Evolutionary conservation across 352 stramenopile species (phyloP).

Genomic region (Pythium grandisporangium): DNA sequence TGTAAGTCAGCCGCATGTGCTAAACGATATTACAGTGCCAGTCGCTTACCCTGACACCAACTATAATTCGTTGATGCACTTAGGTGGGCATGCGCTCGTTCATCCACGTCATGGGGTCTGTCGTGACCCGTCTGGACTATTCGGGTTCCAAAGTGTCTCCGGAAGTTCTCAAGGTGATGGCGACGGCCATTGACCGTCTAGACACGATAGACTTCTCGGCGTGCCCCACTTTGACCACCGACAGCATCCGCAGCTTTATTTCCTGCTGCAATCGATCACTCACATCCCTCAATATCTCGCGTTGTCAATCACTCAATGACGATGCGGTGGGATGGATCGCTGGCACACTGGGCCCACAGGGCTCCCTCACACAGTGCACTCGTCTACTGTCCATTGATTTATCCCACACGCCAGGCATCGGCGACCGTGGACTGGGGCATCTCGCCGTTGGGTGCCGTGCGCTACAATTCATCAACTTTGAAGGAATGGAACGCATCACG

Average conservation of each 20-base stretch:
- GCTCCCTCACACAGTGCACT: constrained; percentile 48
- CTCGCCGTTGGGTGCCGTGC: constrained; percentile 34
- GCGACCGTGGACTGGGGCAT: constrained; percentile 40
- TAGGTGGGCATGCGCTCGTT: constrained; percentile 70
- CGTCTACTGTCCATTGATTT: constrained; percentile 61
- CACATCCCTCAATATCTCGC: constrained; percentile 45
- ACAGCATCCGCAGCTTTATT: constrained; percentile 59
- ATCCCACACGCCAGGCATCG: constrained; percentile 45
- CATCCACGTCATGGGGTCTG: constrained; percentile 39
- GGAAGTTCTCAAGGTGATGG: constrained; percentile 61
- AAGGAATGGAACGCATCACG: constrained; percentile 48
- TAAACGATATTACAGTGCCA: not conserved
- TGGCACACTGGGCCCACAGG: constrained; percentile 49
- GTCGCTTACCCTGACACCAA: not conserved
- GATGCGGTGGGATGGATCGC: constrained; percentile 65
- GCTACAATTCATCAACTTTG: constrained; percentile 71
- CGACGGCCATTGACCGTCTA: constrained; percentile 46
- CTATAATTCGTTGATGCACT: too few relatives aligned
- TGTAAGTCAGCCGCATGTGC: constrained; percentile 4
- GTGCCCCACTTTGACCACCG: constrained; percentile 39
- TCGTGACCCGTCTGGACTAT: constrained; percentile 37
- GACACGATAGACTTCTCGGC: constrained; percentile 50
- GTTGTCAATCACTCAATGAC: constrained; percentile 52
- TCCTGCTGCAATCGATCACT: constrained; percentile 52
- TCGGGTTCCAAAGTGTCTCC: constrained; percentile 37